Evolutionary conservation across 2,329 filamentous ascomycete genomes (phyloP), one percentile per base, ranked within the genome.

Genomic region (Paradendryphiella salina): DNA sequence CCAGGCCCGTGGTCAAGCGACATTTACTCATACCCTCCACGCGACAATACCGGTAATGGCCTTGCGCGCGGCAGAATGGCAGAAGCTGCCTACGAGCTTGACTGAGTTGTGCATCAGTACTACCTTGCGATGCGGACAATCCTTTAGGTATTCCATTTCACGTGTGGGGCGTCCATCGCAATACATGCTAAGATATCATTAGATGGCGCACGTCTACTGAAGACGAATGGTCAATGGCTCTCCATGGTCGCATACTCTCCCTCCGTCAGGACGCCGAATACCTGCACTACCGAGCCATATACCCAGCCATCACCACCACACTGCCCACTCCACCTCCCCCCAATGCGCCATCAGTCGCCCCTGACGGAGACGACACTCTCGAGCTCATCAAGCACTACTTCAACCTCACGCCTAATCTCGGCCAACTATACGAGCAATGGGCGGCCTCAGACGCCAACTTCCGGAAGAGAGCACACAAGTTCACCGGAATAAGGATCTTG

Each of bases 61-160:
- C 26, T 61, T 77, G 28, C 80, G 79, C 23, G 78, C 84, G n/a
- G 80, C 86, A 13, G 88, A 90, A 70, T 99, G 94, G 94, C 85
- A 85, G 59, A 95, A 89, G 76, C 77, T 99, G 61, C 91, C 94
- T 18, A 78, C 96, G 33, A 88, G 81, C 54, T 76, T 96, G 28
- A 83, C 86, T 3, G 94, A 99, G 70, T 82, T 99, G 3, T 96
- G 90, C 71, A 91, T 99, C 60, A 90, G 96, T 65, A 99, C 93
- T 0, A 96, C 91, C 0, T 78, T 99, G 28, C 86, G 93, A 56
- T 99, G 94, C 71, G 94, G 94, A 3, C 94, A 99, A 73, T 96
- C 93, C 0, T 99, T 99, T 62, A 77, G 84, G 83, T 84, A 73
- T 52, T 6, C 11, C 21, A 17, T 41, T 5, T 23, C 6, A 10